A percentile compares a stretch with the other conserved stretches of the same genome.
Evolutionary conservation across 139 green algal genomes (phyloP).

Genomic region (Axilococcus clingmanii): DNA sequence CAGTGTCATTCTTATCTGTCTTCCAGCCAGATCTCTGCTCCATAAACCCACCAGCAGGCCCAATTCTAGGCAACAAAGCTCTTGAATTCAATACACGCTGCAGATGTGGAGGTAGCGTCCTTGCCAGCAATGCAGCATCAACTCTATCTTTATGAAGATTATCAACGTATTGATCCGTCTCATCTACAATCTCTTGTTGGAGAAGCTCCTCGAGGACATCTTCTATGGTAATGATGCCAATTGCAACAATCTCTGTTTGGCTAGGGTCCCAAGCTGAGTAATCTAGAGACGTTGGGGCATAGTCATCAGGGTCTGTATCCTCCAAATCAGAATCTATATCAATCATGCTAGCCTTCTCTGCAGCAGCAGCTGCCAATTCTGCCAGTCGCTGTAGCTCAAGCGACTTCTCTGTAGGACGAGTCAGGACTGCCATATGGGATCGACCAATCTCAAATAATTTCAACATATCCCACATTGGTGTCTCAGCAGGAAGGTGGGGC

Average conservation of each 20-base stretch:
- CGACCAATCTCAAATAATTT: slow-evolving; percentile 83
- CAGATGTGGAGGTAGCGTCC: slow-evolving; percentile 39
- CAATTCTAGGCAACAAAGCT: slow-evolving; percentile 16
- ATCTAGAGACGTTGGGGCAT: background rate
- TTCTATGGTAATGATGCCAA: slow-evolving; percentile 59
- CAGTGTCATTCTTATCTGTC: no score
- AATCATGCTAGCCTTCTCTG: background rate
- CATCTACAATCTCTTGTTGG: slow-evolving; percentile 48
- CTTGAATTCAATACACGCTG: slow-evolving; percentile 8
- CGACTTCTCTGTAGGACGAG: slow-evolving; percentile 20
- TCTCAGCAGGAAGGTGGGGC: slow-evolving; percentile 36
- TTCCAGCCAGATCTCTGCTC: no score
- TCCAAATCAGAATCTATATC: background rate
- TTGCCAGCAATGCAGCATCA: slow-evolving; percentile 24
- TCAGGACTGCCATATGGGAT: slow-evolving; percentile 82
- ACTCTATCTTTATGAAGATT: slow-evolving; percentile 54
- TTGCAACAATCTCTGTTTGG: slow-evolving; percentile 19
- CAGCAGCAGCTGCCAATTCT: background rate
- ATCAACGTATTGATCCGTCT: slow-evolving; percentile 61
- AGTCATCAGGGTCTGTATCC: slow-evolving; percentile 1
- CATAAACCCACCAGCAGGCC: no score
- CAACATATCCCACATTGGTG: slow-evolving; percentile 80
- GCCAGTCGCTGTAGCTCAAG: background rate
- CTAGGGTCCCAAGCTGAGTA: background rate
- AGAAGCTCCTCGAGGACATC: slow-evolving; percentile 48